A percentile compares a stretch with the other conserved stretches of the same genome.
These are phyloP conservation scores for Sporothrix brasiliensis DNA, from an alignment of 2,329 filamentous ascomycete genomes.

Conservation along the genomic window DNA sequence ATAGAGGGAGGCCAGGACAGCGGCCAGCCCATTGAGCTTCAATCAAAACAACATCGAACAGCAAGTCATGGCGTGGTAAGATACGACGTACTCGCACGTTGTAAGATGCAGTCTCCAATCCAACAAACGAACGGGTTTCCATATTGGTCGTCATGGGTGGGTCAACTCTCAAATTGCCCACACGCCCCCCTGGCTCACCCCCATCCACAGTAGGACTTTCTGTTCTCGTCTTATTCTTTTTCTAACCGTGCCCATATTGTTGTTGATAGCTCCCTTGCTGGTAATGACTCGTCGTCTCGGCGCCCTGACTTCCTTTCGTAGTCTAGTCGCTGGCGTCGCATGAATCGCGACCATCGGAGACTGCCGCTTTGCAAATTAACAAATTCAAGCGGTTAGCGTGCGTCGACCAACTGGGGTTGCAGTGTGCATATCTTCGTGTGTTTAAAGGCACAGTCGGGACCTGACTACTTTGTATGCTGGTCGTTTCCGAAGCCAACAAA, in stretches of 20 bases:
- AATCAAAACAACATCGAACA: background rate
- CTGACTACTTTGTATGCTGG: background rate
- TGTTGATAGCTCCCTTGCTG: background rate
- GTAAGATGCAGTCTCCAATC: background rate
- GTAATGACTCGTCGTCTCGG: constrained; percentile 12
- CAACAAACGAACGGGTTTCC: constrained; percentile 16
- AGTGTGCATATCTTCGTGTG: too few relatives aligned
- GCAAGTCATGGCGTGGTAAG: too few relatives aligned
- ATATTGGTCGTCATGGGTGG: constrained; percentile 9
- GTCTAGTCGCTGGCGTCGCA: background rate
- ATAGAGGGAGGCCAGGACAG: background rate
- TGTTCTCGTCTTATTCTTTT: constrained; percentile 4
- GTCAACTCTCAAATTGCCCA: constrained; percentile 7
- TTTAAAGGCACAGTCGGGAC: background rate
- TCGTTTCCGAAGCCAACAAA: background rate
- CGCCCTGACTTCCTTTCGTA: background rate
- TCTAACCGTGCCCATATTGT: too few relatives aligned
- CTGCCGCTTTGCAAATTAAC: background rate
- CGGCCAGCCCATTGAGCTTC: background rate
- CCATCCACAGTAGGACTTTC: constrained; percentile 6
- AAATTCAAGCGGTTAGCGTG: background rate
- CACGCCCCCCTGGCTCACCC: constrained; percentile 1
- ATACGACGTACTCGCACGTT: too few relatives aligned
- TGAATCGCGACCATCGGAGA: constrained; percentile 19
- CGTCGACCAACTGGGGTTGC: background rate